Evolutionary conservation across 129 eudicot genomes (phyloP).

Genomic region (Helichrysum umbraculigerum): DNA sequence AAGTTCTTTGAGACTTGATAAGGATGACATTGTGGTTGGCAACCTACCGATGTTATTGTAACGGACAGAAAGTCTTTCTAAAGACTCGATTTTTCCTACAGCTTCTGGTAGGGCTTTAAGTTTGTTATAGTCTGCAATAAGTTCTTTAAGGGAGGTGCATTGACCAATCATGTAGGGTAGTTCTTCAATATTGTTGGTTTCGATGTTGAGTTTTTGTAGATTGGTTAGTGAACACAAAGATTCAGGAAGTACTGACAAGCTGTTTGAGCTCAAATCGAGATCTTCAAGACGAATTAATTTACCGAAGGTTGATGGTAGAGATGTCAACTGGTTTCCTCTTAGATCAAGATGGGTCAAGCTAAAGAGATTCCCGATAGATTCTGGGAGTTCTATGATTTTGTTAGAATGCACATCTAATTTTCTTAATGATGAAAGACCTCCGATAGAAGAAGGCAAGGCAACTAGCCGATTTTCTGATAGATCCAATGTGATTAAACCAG

Average conservation of each 20-base stretch:
- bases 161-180: conserved; percentile 75
- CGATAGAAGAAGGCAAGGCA: conserved; percentile 59
- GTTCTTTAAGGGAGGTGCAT: conserved; percentile 72
- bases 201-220: conserved; percentile 61
- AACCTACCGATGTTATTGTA: conserved; percentile 69
- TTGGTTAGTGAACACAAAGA: conserved; percentile 62
- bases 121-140: conserved; percentile 78
- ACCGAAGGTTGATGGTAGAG: conserved; percentile 58
- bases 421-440: conserved; percentile 61
- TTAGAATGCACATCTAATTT: conserved; percentile 72
- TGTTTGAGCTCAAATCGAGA: conserved; percentile 84
- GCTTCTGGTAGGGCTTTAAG: conserved; percentile 96
- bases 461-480: conserved; percentile 73
- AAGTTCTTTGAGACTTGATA: conserved; percentile 66
- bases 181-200: conserved; percentile 81
- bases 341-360: conserved; percentile 60
- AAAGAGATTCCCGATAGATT: conserved; percentile 67
- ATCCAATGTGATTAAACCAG: conserved; percentile 57
- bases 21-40: conserved; percentile 81
- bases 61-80: conserved; percentile 65
- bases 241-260: conserved; percentile 58
- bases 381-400: conserved; percentile 64
- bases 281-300: conserved; percentile 63
- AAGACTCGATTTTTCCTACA: conserved; percentile 59
- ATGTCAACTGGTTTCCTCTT: conserved; percentile 63